These are phyloP conservation scores for Melastoma malabathricum DNA, from an alignment of 345 rosid species.

Conservation along the genomic window DNA sequence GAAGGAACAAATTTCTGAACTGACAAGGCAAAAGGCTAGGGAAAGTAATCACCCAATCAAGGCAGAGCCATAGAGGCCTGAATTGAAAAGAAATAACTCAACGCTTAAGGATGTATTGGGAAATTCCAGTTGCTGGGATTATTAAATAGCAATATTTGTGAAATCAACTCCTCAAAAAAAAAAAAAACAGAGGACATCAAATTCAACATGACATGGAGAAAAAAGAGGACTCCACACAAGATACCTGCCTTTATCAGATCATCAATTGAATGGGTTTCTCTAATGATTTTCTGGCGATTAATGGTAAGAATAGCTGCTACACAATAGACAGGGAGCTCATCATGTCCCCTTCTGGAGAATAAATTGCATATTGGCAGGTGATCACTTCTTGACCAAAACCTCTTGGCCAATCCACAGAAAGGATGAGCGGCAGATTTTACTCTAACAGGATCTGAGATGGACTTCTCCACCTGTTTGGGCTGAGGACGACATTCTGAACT, in stretches of 20 bases:
- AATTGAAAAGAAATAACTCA: too few relatives aligned
- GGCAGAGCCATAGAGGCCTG: too few relatives aligned
- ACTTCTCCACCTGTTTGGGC: conserved; percentile 27
- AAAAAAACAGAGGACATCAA: not conserved
- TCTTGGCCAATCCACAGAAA: conserved; percentile 68
- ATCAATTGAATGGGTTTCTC: conserved; percentile 72
- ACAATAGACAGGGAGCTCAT: conserved; percentile 72
- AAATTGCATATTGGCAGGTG: conserved; percentile 38
- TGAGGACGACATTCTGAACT: conserved; percentile 26
- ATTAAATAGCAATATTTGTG: too few relatives aligned
- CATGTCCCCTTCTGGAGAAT: conserved; percentile 49
- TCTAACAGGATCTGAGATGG: conserved; percentile 25
- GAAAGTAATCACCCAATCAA: too few relatives aligned
- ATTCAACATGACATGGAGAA: not conserved
- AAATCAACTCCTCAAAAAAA: not conserved
- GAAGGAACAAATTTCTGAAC: too few relatives aligned
- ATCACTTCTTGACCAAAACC: conserved; percentile 52
- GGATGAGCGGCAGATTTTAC: conserved; percentile 36
- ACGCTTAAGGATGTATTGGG: too few relatives aligned
- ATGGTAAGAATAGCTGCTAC: conserved; percentile 80
- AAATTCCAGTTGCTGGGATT: too few relatives aligned
- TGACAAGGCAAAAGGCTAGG: too few relatives aligned
- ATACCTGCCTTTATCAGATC: conserved; percentile 79
- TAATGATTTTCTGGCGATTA: conserved; percentile 76
- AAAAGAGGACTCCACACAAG: conserved; percentile 2